A percentile compares a stretch with the other conserved stretches of the same genome.
Conservation (phyloP, 2,329 filamentous ascomycete species). For the Tolypocladium cylindrosporum region DNA sequence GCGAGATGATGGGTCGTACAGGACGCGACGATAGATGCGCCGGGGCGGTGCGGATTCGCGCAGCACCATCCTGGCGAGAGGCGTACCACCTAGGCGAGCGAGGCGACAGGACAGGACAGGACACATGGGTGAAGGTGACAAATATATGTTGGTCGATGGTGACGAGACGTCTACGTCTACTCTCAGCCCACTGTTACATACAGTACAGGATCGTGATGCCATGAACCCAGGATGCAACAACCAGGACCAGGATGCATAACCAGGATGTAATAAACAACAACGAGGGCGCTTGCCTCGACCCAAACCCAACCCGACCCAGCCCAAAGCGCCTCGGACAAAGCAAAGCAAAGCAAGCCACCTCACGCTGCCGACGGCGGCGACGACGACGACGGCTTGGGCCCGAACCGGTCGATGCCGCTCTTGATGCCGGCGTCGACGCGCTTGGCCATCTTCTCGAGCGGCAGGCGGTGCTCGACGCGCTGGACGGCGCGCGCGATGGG, state of each 20-base stretch:
- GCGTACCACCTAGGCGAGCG: background rate
- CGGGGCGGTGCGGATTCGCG: background rate
- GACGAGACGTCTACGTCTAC: background rate
- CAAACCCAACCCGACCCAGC: background rate
- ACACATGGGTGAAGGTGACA: too few species aligned
- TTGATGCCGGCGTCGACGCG: slow-evolving; percentile 37
- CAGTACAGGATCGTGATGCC: background rate
- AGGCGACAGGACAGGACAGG: background rate
- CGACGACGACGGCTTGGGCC: slow-evolving; percentile 11
- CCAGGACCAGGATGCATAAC: background rate
- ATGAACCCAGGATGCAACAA: background rate
- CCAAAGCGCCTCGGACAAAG: background rate
- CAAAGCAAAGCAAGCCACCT: background rate
- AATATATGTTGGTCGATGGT: background rate
- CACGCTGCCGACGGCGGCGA: background rate
- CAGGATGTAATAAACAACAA: background rate
- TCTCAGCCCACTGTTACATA: background rate
- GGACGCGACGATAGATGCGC: background rate
- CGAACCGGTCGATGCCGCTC: slow-evolving; percentile 30
- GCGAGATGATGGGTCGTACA: background rate
- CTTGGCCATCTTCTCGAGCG: slow-evolving; percentile 40
- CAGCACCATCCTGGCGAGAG: background rate
- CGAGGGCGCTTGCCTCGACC: background rate
- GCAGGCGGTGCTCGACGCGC: slow-evolving; percentile 35
- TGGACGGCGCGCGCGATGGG: slow-evolving; percentile 34